A percentile compares a stretch with the other conserved stretches of the same genome.
phyloP scores from a whole-genome alignment of 495 filamentous ascomycete species.

The Lasiosphaeria miniovina region DNA sequence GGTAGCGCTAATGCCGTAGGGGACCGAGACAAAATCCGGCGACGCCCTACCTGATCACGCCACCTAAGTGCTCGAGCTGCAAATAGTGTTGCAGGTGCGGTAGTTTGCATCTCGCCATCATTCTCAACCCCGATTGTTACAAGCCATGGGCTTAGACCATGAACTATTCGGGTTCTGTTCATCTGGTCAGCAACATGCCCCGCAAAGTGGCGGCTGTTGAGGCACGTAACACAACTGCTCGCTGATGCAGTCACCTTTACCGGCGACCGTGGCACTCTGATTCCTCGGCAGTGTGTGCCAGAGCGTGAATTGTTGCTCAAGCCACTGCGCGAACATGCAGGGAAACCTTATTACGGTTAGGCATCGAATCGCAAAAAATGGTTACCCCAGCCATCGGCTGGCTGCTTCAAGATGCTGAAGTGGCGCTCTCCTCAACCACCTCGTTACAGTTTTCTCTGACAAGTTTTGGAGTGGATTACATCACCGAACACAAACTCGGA shows the following conservation, averaged over 20 bases:
- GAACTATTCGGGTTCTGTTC: not conserved
- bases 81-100: no score
- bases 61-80: no score
- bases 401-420: no score
- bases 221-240: slow-evolving; percentile 16
- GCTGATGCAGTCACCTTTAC: not conserved
- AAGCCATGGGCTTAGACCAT: not conserved
- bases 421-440: no score
- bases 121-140: not conserved
- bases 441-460: no score
- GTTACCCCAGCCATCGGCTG: no score
- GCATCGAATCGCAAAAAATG: not conserved
- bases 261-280: not conserved
- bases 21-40: no score
- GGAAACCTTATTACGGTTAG: not conserved
- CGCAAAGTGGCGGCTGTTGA: slow-evolving; percentile 19
- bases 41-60: no score
- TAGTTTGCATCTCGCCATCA: not conserved
- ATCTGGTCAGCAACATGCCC: slow-evolving; percentile 4
- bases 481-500: no score
- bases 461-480: no score
- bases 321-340: not conserved
- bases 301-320: not conserved
- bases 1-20: no score
- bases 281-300: not conserved